phyloP scores from a whole-genome alignment of 139 green algal species.

The Tetratostichococcus sp. region DNA sequence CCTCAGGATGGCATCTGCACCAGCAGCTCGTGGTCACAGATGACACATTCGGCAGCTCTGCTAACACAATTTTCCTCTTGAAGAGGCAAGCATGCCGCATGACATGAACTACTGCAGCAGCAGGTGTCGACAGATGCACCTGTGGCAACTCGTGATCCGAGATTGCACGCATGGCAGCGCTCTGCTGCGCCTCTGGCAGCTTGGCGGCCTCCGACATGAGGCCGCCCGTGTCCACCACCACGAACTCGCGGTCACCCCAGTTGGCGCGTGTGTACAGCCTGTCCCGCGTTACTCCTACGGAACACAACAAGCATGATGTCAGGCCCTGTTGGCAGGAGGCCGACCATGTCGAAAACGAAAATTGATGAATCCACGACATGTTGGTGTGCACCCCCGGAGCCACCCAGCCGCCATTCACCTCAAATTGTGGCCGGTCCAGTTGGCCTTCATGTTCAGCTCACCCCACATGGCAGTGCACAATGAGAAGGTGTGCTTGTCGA shows the following conservation, averaged over 20 bases:
- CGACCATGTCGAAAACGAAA: too few species aligned
- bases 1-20: too few species aligned
- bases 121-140: background rate
- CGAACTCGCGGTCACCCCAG: conserved; percentile 89
- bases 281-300: conserved; percentile 13
- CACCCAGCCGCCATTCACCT: too few species aligned
- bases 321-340: background rate
- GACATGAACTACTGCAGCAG: too few species aligned
- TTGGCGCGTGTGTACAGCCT: conserved; percentile 84
- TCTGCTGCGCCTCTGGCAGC: conserved; percentile 45
- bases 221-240: conserved; percentile 94
- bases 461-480: too few species aligned
- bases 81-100: background rate
- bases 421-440: too few species aligned
- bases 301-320: background rate
- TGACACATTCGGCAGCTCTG: conserved; percentile 4
- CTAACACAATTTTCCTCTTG: background rate
- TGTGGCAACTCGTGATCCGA: conserved; percentile 49
- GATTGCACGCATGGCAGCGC: conserved; percentile 52
- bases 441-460: too few species aligned
- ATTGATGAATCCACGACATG: too few species aligned
- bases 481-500: too few species aligned
- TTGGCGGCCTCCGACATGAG: conserved; percentile 74
- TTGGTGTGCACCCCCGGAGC: too few species aligned
- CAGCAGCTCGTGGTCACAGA: too few species aligned